A percentile compares a stretch with the other conserved stretches of the same genome.
These are phyloP conservation scores for Juncus effusus DNA, from an alignment of 176 grass and related monocot genomes.

Conservation along the genomic window DNA sequence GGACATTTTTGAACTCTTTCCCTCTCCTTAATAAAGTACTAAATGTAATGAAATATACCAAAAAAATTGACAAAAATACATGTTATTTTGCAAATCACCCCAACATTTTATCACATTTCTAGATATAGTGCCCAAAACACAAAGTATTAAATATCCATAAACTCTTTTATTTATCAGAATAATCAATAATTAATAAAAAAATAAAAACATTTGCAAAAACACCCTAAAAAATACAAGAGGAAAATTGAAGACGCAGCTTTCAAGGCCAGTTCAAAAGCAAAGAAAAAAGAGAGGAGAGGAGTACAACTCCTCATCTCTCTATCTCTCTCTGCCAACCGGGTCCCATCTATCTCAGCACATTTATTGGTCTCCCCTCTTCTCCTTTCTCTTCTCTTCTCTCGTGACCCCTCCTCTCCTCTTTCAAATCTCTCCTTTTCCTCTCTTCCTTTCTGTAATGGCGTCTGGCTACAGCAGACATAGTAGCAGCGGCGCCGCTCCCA, in stretches of 20 bases:
- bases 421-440: background rate
- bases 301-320: background rate
- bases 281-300: conserved; percentile 8
- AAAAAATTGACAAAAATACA: too few relatives aligned
- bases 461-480: conserved; percentile 50
- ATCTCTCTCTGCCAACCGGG: background rate
- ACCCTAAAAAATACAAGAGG: background rate
- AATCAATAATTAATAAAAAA: background rate
- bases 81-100: too few relatives aligned
- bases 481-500: conserved; percentile 32
- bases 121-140: background rate
- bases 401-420: conserved; percentile 3
- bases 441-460: conserved; percentile 34
- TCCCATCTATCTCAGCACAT: conserved; percentile 21
- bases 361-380: conserved; percentile 35
- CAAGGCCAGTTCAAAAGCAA: conserved; percentile 27
- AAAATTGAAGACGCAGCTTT: conserved; percentile 25
- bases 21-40: too few relatives aligned
- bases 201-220: background rate
- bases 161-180: background rate
- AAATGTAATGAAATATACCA: too few relatives aligned
- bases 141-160: background rate
- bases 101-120: too few relatives aligned
- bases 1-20: too few relatives aligned
- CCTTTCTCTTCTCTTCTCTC: conserved; percentile 13